Conservation (phyloP, 73 alveolate species). For the Effrenium voratum region DNA sequence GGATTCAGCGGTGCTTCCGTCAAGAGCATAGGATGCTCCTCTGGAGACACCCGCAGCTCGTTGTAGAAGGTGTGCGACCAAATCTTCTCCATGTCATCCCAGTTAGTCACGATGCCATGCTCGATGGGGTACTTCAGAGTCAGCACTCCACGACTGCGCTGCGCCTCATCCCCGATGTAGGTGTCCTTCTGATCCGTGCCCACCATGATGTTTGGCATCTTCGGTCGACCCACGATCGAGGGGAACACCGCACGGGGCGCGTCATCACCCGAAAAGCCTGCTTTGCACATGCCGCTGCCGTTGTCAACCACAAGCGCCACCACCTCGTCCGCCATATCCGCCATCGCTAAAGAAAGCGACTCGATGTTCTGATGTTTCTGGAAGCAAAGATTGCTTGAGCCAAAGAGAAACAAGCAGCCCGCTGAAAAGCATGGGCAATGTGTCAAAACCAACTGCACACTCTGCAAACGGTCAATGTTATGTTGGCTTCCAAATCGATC, state of each 20-base stretch:
- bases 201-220: conserved; percentile 97
- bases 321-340: no score
- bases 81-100: conserved; percentile 98
- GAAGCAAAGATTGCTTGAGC: no score
- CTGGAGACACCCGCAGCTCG: conserved; percentile 95
- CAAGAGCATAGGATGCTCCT: conserved; percentile 97
- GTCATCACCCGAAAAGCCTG: conserved; percentile 99
- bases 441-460: no score
- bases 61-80: conserved; percentile 96
- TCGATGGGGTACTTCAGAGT: conserved; percentile 98
- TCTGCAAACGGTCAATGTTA: no score
- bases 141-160: conserved; percentile 98
- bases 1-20: conserved; percentile 98
- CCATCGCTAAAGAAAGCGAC: no score
- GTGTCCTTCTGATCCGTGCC: conserved; percentile 98
- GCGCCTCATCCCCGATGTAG: conserved; percentile 99
- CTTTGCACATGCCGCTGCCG: conserved; percentile 99
- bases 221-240: conserved; percentile 98
- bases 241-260: conserved; percentile 98
- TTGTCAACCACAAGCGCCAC: conserved; percentile 98
- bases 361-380: no score
- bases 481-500: no score
- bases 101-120: conserved; percentile 98
- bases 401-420: no score
- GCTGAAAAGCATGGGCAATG: no score